Percentiles rank a stretch among this genome's conserved stretches.
phyloP scores from a whole-genome alignment of 2,329 filamentous ascomycete genomes.

The Epichloe coenophiala region DNA sequence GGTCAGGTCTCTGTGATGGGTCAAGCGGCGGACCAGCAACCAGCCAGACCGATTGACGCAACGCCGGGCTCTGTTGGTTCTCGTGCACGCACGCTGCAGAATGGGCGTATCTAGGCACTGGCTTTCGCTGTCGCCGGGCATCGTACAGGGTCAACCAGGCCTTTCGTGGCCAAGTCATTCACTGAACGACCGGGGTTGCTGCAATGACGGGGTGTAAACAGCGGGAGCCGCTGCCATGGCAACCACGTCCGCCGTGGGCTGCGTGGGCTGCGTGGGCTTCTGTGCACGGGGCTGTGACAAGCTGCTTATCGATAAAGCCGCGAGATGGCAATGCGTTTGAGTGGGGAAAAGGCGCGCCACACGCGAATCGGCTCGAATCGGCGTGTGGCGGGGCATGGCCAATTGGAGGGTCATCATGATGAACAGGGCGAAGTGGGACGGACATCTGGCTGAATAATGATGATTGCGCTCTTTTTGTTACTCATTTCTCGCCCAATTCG shows the following conservation, averaged over 20 bases:
- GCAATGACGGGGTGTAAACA: constrained; percentile 22
- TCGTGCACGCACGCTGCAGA: neutral
- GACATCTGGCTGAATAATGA: neutral
- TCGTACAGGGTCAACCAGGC: neutral
- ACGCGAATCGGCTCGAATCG: too few relatives aligned
- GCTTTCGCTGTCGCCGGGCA: neutral
- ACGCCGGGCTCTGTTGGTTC: neutral
- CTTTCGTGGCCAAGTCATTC: neutral
- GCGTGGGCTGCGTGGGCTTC: too few relatives aligned
- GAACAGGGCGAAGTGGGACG: too few relatives aligned
- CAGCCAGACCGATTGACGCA: neutral
- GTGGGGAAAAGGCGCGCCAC: neutral
- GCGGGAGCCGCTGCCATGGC: constrained; percentile 22
- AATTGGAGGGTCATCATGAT: neutral
- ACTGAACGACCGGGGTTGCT: constrained; percentile 4
- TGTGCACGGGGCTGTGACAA: too few relatives aligned
- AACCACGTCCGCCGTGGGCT: constrained; percentile 12
- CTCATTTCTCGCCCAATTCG: neutral
- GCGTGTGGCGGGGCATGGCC: neutral
- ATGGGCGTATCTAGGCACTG: neutral
- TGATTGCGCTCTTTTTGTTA: neutral
- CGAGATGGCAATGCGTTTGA: neutral
- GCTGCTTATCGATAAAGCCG: neutral
- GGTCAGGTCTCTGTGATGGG: neutral
- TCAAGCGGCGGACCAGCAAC: neutral